phyloP scores from a whole-genome alignment of 257 asterid species.

The Gynochthodes officinalis region DNA sequence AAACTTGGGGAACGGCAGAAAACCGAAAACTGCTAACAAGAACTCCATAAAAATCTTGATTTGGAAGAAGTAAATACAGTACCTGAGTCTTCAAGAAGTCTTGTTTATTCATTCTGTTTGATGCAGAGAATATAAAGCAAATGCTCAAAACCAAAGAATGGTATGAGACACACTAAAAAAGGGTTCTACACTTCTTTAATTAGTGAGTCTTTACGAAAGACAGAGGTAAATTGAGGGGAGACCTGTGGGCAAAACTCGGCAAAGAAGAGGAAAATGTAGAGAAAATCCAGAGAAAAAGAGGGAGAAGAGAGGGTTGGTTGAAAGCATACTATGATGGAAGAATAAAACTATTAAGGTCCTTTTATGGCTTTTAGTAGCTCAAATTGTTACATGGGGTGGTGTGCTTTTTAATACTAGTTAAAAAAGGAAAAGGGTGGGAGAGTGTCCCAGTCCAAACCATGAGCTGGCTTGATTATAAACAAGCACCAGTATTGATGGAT shows the following conservation, averaged over 20 bases:
- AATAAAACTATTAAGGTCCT: slow-evolving; percentile 7
- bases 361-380: slow-evolving; percentile 1
- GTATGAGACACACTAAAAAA: background rate
- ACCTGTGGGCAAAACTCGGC: background rate
- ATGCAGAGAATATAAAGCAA: background rate
- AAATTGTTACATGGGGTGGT: slow-evolving; percentile 4
- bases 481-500: background rate
- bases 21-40: background rate
- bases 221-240: background rate
- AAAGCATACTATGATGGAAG: slow-evolving; percentile 6
- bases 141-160: background rate
- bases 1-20: background rate
- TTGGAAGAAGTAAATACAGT: background rate
- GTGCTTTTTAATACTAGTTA: slow-evolving; percentile 16
- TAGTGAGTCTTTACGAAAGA: background rate
- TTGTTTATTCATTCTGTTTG: slow-evolving; percentile 47
- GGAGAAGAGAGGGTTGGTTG: background rate
- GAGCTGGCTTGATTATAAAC: slow-evolving; percentile 25
- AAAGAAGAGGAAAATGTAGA: slow-evolving; percentile 1
- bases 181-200: background rate
- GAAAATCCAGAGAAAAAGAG: background rate
- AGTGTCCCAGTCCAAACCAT: slow-evolving; percentile 11
- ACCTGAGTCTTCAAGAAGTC: slow-evolving; percentile 63
- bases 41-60: background rate
- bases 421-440: background rate